These are phyloP conservation scores for Chytriomyces confervae DNA, from an alignment of 192 early-diverging fungal genomes.

Conservation along the genomic window DNA sequence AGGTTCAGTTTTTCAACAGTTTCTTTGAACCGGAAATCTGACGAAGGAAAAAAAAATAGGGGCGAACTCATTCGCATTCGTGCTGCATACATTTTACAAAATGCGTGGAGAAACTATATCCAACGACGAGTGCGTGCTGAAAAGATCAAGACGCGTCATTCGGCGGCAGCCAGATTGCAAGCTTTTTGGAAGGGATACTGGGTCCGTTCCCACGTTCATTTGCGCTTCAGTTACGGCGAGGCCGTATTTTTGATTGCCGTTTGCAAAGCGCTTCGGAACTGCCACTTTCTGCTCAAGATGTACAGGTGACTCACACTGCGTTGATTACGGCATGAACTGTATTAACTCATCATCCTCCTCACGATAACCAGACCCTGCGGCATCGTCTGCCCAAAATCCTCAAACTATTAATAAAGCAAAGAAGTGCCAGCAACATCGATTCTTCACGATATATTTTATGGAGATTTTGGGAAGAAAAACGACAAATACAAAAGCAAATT, in stretches of 20 bases:
- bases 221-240: slow-evolving; percentile 66
- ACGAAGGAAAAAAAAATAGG: slow-evolving; percentile 16
- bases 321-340: slow-evolving; percentile 1
- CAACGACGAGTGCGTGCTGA: slow-evolving; percentile 48
- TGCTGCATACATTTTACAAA: slow-evolving; percentile 60
- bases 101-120: slow-evolving; percentile 52
- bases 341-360: neutral
- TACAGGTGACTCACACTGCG: slow-evolving; percentile 42
- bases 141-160: slow-evolving; percentile 60
- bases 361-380: slow-evolving; percentile 42
- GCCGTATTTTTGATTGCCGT: slow-evolving; percentile 64
- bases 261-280: slow-evolving; percentile 54
- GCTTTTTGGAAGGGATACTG: slow-evolving; percentile 66
- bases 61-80: slow-evolving; percentile 50
- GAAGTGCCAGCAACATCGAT: too few relatives aligned
- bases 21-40: slow-evolving; percentile 3
- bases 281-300: slow-evolving; percentile 67
- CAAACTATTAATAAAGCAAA: neutral
- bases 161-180: slow-evolving; percentile 61
- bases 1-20: slow-evolving; percentile 5
- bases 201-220: slow-evolving; percentile 59
- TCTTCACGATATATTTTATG: too few relatives aligned
- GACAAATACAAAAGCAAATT: too few relatives aligned
- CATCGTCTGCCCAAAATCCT: slow-evolving; percentile 51
- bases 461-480: too few relatives aligned